These are phyloP conservation scores for Lentinula raphanica DNA, from an alignment of 768 basidiomycete genomes.

Conservation along the genomic window DNA sequence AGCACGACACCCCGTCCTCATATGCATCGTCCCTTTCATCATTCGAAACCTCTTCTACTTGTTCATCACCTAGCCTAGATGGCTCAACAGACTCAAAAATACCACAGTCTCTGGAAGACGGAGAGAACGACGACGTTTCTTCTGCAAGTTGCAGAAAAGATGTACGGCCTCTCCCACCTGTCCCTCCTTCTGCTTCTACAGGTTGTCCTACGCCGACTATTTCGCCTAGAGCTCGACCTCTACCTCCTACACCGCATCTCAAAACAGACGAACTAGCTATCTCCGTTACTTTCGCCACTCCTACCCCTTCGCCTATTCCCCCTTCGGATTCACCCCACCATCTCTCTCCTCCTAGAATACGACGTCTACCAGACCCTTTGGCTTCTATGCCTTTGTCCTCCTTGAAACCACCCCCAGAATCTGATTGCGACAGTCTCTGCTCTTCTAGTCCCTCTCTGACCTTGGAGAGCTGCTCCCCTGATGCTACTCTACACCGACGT, in stretches of 20 bases:
- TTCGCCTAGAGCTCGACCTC: not conserved
- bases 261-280: not conserved
- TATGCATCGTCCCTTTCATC: slow-evolving; percentile 1
- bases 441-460: not conserved
- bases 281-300: not conserved
- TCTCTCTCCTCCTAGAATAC: not conserved
- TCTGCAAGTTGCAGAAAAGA: not conserved
- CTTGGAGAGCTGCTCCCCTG: slow-evolving; percentile 13
- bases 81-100: not conserved
- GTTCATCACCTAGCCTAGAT: not conserved
- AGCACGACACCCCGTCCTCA: not conserved
- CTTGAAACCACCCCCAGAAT: slow-evolving; percentile 2
- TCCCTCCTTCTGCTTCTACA: not conserved
- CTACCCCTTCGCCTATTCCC: not conserved
- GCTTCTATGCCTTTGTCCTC: slow-evolving; percentile 6
- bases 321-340: not conserved
- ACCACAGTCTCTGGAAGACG: not conserved
- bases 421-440: not conserved
- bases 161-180: not conserved
- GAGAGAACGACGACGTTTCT: not conserved
- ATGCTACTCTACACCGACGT: slow-evolving; percentile 22
- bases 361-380: slow-evolving; percentile 4
- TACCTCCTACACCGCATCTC: not conserved
- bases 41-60: not conserved
- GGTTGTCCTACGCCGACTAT: not conserved